phyloP scores from a whole-genome alignment of 140 eudicot species.

The Cichorium intybus region DNA sequence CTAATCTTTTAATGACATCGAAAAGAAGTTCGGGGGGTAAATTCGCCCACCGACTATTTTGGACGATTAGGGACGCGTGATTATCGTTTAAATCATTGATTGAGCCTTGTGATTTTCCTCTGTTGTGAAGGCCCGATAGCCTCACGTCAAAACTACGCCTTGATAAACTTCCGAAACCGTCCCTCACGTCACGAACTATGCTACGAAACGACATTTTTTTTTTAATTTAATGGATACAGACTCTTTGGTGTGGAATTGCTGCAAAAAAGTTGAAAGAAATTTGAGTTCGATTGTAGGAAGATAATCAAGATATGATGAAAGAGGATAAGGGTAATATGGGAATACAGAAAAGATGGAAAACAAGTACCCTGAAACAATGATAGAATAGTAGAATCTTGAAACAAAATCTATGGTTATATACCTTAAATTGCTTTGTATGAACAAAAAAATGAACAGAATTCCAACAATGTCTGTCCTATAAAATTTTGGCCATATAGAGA shows the following conservation, averaged over 20 bases:
- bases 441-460: slow-evolving; percentile 5
- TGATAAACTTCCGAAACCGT: slow-evolving; percentile 84
- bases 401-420: slow-evolving; percentile 6
- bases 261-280: slow-evolving; percentile 30
- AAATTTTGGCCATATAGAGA: slow-evolving; percentile 12
- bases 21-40: slow-evolving; percentile 45
- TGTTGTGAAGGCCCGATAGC: slow-evolving; percentile 55
- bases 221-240: not conserved
- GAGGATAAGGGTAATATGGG: not conserved
- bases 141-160: slow-evolving; percentile 76
- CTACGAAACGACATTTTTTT: slow-evolving; percentile 81
- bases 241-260: slow-evolving; percentile 30
- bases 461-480: slow-evolving; percentile 22
- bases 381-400: not conserved
- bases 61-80: slow-evolving; percentile 42
- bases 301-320: not conserved
- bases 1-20: slow-evolving; percentile 46
- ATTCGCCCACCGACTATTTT: slow-evolving; percentile 50
- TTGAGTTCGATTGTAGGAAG: slow-evolving; percentile 15
- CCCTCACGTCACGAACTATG: slow-evolving; percentile 86
- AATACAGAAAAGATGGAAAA: not conserved
- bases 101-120: slow-evolving; percentile 48
- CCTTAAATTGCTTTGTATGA: slow-evolving; percentile 4
- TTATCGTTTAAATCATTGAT: slow-evolving; percentile 39
- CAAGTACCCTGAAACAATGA: not conserved